Percentiles rank a stretch among this genome's conserved stretches.
Evolutionary conservation across 2,329 filamentous ascomycete genomes (phyloP).

Genomic region (Trichothecium roseum): DNA sequence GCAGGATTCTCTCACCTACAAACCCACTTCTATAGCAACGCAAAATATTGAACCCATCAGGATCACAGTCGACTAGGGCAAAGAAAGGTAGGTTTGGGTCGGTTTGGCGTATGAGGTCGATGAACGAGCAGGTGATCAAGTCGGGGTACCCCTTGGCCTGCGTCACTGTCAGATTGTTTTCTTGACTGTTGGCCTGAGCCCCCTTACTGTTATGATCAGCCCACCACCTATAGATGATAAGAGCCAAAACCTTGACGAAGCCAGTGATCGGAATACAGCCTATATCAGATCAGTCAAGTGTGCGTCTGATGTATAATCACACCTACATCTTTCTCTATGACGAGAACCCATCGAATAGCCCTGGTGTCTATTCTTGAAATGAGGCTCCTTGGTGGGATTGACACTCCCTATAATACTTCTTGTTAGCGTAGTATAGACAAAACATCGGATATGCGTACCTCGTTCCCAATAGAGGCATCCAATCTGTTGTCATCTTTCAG

Average conservation of each 20-base stretch:
- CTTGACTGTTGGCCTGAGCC: slow-evolving; percentile 4
- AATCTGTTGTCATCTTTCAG: slow-evolving; percentile 31
- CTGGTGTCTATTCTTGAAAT: slow-evolving; percentile 40
- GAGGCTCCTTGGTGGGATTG: slow-evolving; percentile 45
- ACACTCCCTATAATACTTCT: slow-evolving; percentile 36
- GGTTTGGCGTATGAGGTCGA: slow-evolving; percentile 39
- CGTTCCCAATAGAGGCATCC: slow-evolving; percentile 17
- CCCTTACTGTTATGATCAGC: slow-evolving; percentile 59
- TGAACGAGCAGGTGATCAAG: slow-evolving; percentile 55
- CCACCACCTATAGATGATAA: slow-evolving; percentile 40
- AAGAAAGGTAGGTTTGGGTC: slow-evolving; percentile 45
- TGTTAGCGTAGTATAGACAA: slow-evolving; percentile 6
- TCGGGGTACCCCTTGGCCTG: slow-evolving; percentile 80
- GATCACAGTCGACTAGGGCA: slow-evolving; percentile 64
- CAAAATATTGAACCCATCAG: slow-evolving; percentile 64
- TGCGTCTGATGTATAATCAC: neutral
- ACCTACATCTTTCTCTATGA: slow-evolving; percentile 69
- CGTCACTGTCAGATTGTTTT: neutral
- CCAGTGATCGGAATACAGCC: slow-evolving; percentile 66
- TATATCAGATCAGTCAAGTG: slow-evolving; percentile 19
- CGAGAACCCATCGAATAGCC: slow-evolving; percentile 51
- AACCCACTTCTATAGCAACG: slow-evolving; percentile 66
- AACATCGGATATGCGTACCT: slow-evolving; percentile 10
- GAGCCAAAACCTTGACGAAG: slow-evolving; percentile 44
- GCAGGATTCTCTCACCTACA: slow-evolving; percentile 44